Percentiles rank a stretch among this genome's conserved stretches.
Evolutionary conservation across 805 yeast species (phyloP).

Genomic region (Lipomyces sp.): DNA sequence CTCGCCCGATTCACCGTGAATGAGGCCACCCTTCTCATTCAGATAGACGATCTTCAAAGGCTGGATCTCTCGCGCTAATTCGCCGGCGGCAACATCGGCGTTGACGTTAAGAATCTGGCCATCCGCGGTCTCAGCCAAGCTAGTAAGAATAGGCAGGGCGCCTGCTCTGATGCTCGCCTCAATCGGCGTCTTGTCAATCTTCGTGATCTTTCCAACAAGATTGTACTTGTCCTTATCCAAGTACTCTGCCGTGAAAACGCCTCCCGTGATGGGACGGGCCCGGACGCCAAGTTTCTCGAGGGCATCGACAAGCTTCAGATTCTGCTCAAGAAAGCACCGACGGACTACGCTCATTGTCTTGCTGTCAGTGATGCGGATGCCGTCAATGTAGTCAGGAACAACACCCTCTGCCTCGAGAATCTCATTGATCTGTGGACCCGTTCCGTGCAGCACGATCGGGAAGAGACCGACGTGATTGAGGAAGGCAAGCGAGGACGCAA

Average conservation of each 20-base stretch:
- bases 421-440: constrained; percentile 98
- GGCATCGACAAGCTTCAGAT: constrained; percentile 90
- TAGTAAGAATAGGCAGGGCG: constrained; percentile 91
- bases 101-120: constrained; percentile 97
- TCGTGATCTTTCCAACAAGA: constrained; percentile 83
- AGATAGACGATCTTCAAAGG: constrained; percentile 95
- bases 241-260: constrained; percentile 92
- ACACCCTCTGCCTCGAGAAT: constrained; percentile 89
- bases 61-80: constrained; percentile 91
- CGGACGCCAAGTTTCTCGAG: constrained; percentile 94
- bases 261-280: constrained; percentile 97
- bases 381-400: constrained; percentile 93
- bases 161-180: constrained; percentile 96
- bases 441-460: constrained; percentile 96
- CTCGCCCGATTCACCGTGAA: constrained; percentile 88
- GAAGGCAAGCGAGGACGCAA: constrained; percentile 94
- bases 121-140: constrained; percentile 92
- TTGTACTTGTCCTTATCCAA: constrained; percentile 87
- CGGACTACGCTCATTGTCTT: constrained; percentile 96
- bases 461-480: constrained; percentile 95
- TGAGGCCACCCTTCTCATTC: constrained; percentile 96
- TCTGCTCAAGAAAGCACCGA: constrained; percentile 91
- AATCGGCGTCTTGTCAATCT: constrained; percentile 83
- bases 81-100: constrained; percentile 99
- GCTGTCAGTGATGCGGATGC: constrained; percentile 92